These are phyloP conservation scores for Cadophora luteo-olivacea DNA, from an alignment of 2,329 filamentous ascomycete species.

Conservation along the genomic window DNA sequence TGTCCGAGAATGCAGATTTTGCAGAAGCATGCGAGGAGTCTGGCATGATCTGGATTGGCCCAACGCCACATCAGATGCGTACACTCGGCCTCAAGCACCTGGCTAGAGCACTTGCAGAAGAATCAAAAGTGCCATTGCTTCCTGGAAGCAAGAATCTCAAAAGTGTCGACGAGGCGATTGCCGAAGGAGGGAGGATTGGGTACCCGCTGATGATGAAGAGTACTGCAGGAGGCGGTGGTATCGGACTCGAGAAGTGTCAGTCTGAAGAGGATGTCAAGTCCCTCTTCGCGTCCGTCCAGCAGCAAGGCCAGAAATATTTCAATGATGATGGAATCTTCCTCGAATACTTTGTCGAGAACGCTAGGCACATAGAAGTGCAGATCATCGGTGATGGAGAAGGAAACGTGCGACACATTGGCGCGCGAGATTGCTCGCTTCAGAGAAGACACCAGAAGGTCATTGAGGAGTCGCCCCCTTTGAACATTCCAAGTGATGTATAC, in stretches of 20 bases:
- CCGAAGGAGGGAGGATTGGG: constrained; percentile 42
- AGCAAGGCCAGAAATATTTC: constrained; percentile 18
- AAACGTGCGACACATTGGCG: constrained; percentile 47
- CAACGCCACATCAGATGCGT: constrained; percentile 19
- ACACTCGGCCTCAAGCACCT: constrained; percentile 20
- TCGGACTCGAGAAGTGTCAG: constrained; percentile 55
- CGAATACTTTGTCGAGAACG: constrained; percentile 51
- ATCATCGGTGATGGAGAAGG: constrained; percentile 53
- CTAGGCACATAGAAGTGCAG: constrained; percentile 56
- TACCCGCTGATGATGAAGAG: constrained; percentile 61
- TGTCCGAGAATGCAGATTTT: constrained; percentile 69
- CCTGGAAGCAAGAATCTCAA: constrained; percentile 16
- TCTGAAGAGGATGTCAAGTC: constrained; percentile 50
- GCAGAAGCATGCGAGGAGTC: constrained; percentile 55
- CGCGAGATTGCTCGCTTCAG: constrained; percentile 57
- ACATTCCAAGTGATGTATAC: constrained; percentile 3
- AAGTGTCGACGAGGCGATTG: constrained; percentile 7
- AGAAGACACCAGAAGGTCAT: constrained; percentile 57
- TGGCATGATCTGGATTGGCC: constrained; percentile 24
- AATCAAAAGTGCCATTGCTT: constrained; percentile 8
- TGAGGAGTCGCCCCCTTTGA: constrained; percentile 50
- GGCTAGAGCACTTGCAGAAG: constrained; percentile 17
- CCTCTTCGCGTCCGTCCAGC: constrained; percentile 50
- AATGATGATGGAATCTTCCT: constrained; percentile 45
- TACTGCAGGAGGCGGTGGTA: constrained; percentile 66